Conservation (phyloP, 1,284 basidiomycete genomes). For the Porogramme epimiltina region DNA sequence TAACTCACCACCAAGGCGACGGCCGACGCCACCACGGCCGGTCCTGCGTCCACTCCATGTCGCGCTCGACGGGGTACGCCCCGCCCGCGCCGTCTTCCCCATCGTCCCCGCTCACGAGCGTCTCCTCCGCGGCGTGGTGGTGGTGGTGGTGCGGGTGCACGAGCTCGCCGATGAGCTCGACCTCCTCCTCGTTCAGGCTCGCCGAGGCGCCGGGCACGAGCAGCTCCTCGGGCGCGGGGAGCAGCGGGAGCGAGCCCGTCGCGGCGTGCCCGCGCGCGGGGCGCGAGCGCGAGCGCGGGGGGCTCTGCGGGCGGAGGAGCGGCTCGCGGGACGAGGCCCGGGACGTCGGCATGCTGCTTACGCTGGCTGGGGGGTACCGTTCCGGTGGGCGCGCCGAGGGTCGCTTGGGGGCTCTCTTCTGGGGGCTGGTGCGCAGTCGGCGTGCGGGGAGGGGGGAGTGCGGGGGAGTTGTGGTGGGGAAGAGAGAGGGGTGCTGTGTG, state of each 20-base stretch:
- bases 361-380: too few species aligned
- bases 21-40: conserved; percentile 73
- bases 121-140: conserved; percentile 37
- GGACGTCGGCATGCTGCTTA: neutral
- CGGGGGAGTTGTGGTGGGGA: too few species aligned
- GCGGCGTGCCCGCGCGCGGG: conserved; percentile 21
- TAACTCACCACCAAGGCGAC: conserved; percentile 69
- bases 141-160: conserved; percentile 42
- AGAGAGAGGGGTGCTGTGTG: too few species aligned
- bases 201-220: conserved; percentile 43
- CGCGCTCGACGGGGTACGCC: conserved; percentile 29
- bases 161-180: conserved; percentile 50
- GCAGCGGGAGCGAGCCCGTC: conserved; percentile 22
- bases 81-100: conserved; percentile 15
- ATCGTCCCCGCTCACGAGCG: conserved; percentile 34
- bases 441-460: too few species aligned
- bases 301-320: conserved; percentile 9
- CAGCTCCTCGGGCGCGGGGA: conserved; percentile 38
- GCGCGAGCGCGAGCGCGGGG: conserved; percentile 27
- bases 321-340: conserved; percentile 13
- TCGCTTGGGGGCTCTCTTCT: too few species aligned
- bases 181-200: conserved; percentile 46
- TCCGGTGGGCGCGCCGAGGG: too few species aligned
- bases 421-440: too few species aligned
- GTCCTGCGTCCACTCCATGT: conserved; percentile 29